Percentiles rank a stretch among this genome's conserved stretches.
Conservation (phyloP, 164 flowering plant genomes). For the Aristolochia californica region DNA sequence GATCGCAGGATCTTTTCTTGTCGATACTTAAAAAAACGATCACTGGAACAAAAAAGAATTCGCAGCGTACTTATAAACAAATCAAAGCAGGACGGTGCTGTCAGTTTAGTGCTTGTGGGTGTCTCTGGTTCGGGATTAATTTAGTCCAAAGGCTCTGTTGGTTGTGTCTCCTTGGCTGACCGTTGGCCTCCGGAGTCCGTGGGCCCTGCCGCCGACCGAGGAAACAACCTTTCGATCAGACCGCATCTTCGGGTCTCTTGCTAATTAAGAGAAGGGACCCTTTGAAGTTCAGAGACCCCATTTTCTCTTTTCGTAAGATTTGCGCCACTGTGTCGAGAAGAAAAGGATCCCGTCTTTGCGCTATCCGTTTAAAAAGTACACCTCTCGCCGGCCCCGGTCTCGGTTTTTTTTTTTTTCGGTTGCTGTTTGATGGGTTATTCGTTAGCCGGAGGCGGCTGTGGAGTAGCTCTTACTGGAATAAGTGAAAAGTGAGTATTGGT, state of each 20-base stretch:
- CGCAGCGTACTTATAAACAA: slow-evolving; percentile 22
- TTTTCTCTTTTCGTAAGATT: slow-evolving; percentile 21
- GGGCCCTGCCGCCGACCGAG: slow-evolving; percentile 71
- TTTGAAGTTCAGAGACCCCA: slow-evolving; percentile 19
- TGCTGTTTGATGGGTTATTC: slow-evolving; percentile 9
- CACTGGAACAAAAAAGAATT: slow-evolving; percentile 13
- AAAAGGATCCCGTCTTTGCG: slow-evolving; percentile 39
- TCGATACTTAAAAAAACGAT: slow-evolving; percentile 7
- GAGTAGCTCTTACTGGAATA: neutral
- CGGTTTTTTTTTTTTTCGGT: slow-evolving; percentile 12
- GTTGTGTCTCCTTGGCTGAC: slow-evolving; percentile 18
- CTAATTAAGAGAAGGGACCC: slow-evolving; percentile 32
- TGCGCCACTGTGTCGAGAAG: slow-evolving; percentile 26
- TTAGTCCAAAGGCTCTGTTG: slow-evolving; percentile 42
- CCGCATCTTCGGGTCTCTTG: slow-evolving; percentile 14
- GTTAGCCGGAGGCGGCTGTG: neutral
- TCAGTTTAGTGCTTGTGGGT: slow-evolving; percentile 56
- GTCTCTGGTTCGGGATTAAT: slow-evolving; percentile 31
- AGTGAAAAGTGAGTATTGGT: slow-evolving; percentile 11
- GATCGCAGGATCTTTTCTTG: slow-evolving; percentile 19
- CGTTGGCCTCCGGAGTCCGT: slow-evolving; percentile 43
- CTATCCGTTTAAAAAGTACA: neutral
- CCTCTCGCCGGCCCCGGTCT: slow-evolving; percentile 4
- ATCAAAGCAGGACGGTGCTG: slow-evolving; percentile 21
- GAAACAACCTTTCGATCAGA: slow-evolving; percentile 2